Evolutionary conservation across 2,329 filamentous ascomycete species (phyloP), one percentile per base, ranked within the genome.

Genomic region (Helicocarpus griseus): DNA sequence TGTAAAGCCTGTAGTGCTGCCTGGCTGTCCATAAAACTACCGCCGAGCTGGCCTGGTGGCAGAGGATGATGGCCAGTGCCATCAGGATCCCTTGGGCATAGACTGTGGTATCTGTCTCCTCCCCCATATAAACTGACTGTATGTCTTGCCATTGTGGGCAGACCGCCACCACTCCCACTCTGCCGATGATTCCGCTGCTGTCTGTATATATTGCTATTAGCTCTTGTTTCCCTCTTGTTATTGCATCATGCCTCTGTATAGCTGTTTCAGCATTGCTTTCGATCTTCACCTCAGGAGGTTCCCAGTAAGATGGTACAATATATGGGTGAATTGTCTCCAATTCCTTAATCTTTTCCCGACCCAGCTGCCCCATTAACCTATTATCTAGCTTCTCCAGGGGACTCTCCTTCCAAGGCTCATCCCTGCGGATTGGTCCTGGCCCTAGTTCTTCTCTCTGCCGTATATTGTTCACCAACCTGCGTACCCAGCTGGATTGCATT

Each of bases 21-120:
- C 26, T 44, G 40, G 21, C 24, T 44, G 40, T 24, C 40, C 8
- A 9, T 44, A n/a, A 44, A 22, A 44, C 24, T 13, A n/a, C 40
- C 19, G 13, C 40, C 19, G 7, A 22, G 22, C 40, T 4, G 19
- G 40, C 11, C 21, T 11, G 26, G 24, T 22, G 40, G 8, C 19
- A 44, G 31, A 39, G 31, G n/a, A 50, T 19, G n/a, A 63, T 63
- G 33, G 62, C 54, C 28, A 65, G 41, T 22, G 58, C 60, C 19
- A 65, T 54, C n/a, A 54, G 54, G 1, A 67, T 52, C 17, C 60
- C 62, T 35, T 59, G 62, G 53, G 60, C 59, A 50, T 64, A 65
- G 21, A 65, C 58, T 4, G 60, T 64, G 33, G 60, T 64, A 35
- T 55, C 61, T 43, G 48, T 54, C 19, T 57, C 52, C 53, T 31